Evolutionary conservation across 257 asterid genomes (phyloP).

Genomic region (Lithospermum erythrorhizon): DNA sequence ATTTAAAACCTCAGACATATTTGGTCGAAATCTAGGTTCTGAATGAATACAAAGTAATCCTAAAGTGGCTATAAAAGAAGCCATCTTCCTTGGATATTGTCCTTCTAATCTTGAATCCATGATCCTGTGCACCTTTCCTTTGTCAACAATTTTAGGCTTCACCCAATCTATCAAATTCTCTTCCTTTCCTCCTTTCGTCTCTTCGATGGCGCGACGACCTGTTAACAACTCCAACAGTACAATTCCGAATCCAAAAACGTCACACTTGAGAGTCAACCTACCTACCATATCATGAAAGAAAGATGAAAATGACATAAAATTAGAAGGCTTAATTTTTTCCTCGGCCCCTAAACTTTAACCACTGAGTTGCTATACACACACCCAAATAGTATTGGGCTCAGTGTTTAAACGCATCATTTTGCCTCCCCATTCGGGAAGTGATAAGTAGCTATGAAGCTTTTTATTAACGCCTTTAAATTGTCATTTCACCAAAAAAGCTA

Average conservation of each 20-base stretch:
- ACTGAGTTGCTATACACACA: no score
- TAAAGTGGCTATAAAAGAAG: constrained; percentile 20
- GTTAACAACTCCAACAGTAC: constrained; percentile 32
- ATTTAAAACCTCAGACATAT: constrained; percentile 22
- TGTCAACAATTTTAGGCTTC: constrained; percentile 23
- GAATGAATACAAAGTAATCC: constrained; percentile 26
- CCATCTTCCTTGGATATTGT: constrained; percentile 26
- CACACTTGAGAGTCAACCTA: constrained; percentile 23
- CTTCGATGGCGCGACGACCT: constrained; percentile 25
- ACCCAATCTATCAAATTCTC: constrained; percentile 25
- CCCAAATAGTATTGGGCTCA: no score
- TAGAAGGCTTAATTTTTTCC: no score
- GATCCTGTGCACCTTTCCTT: constrained; percentile 16
- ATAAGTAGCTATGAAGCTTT: no score
- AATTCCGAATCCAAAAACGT: constrained; percentile 33
- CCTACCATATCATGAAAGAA: constrained; percentile 13
- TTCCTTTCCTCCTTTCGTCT: constrained; percentile 12
- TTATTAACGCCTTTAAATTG: no score
- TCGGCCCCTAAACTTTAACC: no score
- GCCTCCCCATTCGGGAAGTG: no score
- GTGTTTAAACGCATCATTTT: no score
- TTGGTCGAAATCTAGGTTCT: constrained; percentile 22
- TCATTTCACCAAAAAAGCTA: no score
- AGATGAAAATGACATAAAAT: background rate
- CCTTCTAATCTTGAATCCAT: constrained; percentile 32